These are phyloP conservation scores for Candida ascalaphidarum DNA, from an alignment of 805 yeast genomes.

Conservation along the genomic window DNA sequence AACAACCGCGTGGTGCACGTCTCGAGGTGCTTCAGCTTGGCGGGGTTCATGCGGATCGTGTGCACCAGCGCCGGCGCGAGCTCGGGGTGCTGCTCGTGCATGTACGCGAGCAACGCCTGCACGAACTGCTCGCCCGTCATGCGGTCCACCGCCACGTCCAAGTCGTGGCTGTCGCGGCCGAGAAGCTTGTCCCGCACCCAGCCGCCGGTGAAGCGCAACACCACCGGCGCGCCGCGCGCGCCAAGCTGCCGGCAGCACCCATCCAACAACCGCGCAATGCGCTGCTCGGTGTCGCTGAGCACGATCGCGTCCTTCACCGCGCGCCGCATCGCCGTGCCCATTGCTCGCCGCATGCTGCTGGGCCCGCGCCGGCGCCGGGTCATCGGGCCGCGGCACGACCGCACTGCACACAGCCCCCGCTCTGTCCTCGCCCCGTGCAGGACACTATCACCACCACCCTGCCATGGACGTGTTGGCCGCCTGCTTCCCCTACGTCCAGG, in stretches of 20 bases:
- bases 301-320: conserved; percentile 8
- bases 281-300: conserved; percentile 33
- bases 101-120: conserved; percentile 45
- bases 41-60: conserved; percentile 87
- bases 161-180: conserved; percentile 73
- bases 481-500: conserved; percentile 19
- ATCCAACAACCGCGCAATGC: conserved; percentile 30
- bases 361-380: too few species aligned
- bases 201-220: conserved; percentile 86
- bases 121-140: conserved; percentile 87
- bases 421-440: too few species aligned
- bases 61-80: conserved; percentile 44
- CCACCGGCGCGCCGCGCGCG: conserved; percentile 19
- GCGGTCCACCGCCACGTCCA: conserved; percentile 84
- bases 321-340: not conserved
- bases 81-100: conserved; percentile 17
- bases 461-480: conserved; percentile 7
- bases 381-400: too few species aligned
- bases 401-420: too few species aligned
- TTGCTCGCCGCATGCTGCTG: too few species aligned
- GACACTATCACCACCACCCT: not conserved
- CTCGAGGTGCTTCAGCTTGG: conserved; percentile 90
- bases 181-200: conserved; percentile 96
- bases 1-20: conserved; percentile 88
- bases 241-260: conserved; percentile 34